phyloP scores from a whole-genome alignment of 495 filamentous ascomycete genomes.

The Aspergillus nidulans region DNA sequence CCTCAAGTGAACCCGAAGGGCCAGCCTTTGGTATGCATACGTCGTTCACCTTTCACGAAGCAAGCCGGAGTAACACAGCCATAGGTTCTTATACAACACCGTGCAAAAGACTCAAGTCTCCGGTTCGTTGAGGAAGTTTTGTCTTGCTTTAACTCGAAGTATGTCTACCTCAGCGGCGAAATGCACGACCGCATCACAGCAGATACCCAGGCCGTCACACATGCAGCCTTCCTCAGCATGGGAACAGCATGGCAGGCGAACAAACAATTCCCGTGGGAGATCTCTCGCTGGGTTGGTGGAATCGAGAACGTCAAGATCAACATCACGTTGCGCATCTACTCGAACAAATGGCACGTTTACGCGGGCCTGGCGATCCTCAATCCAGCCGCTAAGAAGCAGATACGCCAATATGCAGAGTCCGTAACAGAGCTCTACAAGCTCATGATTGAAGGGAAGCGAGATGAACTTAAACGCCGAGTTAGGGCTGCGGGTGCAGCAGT shows the following conservation, averaged over 20 bases:
- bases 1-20: conserved; percentile 81
- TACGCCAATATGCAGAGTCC: conserved; percentile 84
- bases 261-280: conserved; percentile 93
- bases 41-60: background rate
- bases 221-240: conserved; percentile 96
- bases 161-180: conserved; percentile 78
- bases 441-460: conserved; percentile 78
- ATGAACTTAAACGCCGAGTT: conserved; percentile 77
- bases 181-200: conserved; percentile 96
- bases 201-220: conserved; percentile 96
- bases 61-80: conserved; percentile 11
- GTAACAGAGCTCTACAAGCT: conserved; percentile 95
- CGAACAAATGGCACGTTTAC: conserved; percentile 99
- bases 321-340: conserved; percentile 92
- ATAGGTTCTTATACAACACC: conserved; percentile 84
- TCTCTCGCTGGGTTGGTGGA: conserved; percentile 84
- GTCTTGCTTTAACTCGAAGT: conserved; percentile 72
- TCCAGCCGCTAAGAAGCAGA: conserved; percentile 84
- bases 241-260: conserved; percentile 94
- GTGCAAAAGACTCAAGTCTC: conserved; percentile 72
- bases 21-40: conserved; percentile 69
- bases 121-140: conserved; percentile 74
- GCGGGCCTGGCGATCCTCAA: conserved; percentile 96
- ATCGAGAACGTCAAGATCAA: conserved; percentile 99
- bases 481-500: conserved; percentile 74